Conservation (phyloP, 345 rosid genomes). For the Firmiana major region DNA sequence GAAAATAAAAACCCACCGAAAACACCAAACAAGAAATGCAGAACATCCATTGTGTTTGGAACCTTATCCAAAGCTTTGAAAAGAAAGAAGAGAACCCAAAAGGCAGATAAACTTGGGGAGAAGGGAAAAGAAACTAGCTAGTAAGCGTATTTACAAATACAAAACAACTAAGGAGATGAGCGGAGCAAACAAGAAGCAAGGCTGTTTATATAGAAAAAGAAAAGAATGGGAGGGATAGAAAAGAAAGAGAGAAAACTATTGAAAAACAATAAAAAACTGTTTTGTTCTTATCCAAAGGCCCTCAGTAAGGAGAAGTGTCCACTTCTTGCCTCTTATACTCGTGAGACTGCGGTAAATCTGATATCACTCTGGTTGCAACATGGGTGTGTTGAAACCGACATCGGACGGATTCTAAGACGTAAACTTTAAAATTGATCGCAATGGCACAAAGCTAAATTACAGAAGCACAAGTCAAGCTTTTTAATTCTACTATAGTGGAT, state of each 20-base stretch:
- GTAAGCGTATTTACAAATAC: background rate
- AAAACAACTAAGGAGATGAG: background rate
- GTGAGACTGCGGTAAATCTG: slow-evolving; percentile 11
- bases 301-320: slow-evolving; percentile 7
- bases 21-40: slow-evolving; percentile 82
- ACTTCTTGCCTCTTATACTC: background rate
- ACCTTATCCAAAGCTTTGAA: background rate
- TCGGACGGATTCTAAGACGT: background rate
- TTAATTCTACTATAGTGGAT: too few relatives aligned
- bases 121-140: background rate
- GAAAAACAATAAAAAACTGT: background rate
- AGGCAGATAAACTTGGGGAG: background rate
- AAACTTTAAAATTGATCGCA: background rate
- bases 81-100: background rate
- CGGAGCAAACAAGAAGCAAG: background rate
- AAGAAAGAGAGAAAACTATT: background rate
- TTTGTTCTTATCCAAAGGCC: slow-evolving; percentile 13
- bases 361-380: background rate
- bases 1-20: slow-evolving; percentile 49
- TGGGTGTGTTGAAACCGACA: slow-evolving; percentile 3
- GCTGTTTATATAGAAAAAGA: slow-evolving; percentile 29
- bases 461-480: too few relatives aligned
- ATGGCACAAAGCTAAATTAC: background rate
- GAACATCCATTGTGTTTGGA: slow-evolving; percentile 40
- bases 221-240: background rate